Percentiles rank a stretch among this genome's conserved stretches.
Evolutionary conservation across 768 basidiomycete species (phyloP).

Genomic region (Gelatoporia subvermispora): DNA sequence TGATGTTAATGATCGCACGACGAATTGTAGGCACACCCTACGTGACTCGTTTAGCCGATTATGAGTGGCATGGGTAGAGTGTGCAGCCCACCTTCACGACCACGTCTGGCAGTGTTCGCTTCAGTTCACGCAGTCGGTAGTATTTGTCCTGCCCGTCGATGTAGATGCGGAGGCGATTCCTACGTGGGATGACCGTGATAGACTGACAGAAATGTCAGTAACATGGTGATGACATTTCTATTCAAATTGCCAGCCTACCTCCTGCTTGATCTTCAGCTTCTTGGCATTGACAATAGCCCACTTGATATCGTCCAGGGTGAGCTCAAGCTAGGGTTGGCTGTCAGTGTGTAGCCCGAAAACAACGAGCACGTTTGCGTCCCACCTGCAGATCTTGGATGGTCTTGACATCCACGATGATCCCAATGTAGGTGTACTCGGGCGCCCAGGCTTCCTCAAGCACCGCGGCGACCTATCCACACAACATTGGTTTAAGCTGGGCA

Average conservation of each 20-base stretch:
- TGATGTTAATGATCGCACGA: slow-evolving; percentile 94
- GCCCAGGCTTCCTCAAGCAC: slow-evolving; percentile 96
- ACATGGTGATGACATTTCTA: background rate
- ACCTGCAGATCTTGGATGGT: slow-evolving; percentile 89
- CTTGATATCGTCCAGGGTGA: slow-evolving; percentile 89
- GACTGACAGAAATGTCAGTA: slow-evolving; percentile 37
- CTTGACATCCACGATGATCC: slow-evolving; percentile 84
- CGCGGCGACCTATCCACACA: slow-evolving; percentile 66
- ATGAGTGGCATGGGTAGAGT: background rate
- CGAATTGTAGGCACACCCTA: slow-evolving; percentile 85
- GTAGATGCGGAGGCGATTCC: slow-evolving; percentile 73
- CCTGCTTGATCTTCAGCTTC: slow-evolving; percentile 90
- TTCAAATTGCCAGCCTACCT: slow-evolving; percentile 38
- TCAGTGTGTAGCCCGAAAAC: background rate
- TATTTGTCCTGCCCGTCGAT: slow-evolving; percentile 76
- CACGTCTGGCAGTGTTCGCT: slow-evolving; percentile 76
- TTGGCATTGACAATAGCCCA: slow-evolving; percentile 83
- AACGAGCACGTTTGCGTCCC: slow-evolving; percentile 5
- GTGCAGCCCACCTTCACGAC: slow-evolving; percentile 74
- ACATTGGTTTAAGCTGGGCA: background rate
- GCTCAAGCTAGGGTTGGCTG: slow-evolving; percentile 60
- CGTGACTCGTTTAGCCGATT: background rate
- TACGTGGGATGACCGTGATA: slow-evolving; percentile 71
- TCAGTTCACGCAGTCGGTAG: slow-evolving; percentile 80
- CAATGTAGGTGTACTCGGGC: slow-evolving; percentile 86